Conservation (phyloP, 768 basidiomycete genomes). For the Lyophyllum decastes region DNA sequence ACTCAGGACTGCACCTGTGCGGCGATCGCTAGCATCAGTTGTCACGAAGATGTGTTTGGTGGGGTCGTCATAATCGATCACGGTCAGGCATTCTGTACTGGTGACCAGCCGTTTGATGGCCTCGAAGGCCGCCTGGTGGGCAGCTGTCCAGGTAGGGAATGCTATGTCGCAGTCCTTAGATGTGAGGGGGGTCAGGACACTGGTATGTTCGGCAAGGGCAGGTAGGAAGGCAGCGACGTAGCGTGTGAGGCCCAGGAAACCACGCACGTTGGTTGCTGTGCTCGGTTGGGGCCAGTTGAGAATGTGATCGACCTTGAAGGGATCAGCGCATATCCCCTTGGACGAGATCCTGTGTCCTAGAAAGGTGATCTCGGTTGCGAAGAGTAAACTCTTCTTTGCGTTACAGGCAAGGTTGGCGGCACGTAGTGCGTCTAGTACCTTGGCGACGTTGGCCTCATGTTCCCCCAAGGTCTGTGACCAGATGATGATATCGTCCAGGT, state of each 20-base stretch:
- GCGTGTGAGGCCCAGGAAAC: constrained; percentile 30
- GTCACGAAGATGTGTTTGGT: constrained; percentile 26
- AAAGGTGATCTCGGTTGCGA: constrained; percentile 24
- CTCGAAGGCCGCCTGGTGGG: constrained; percentile 26
- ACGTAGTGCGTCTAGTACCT: constrained; percentile 22
- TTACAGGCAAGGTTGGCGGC: not conserved
- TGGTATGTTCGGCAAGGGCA: not conserved
- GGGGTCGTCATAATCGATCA: constrained; percentile 14
- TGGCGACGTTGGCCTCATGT: constrained; percentile 25
- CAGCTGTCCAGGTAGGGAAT: constrained; percentile 27
- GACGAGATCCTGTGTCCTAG: constrained; percentile 32
- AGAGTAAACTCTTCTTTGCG: not conserved
- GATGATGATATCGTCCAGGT: constrained; percentile 47
- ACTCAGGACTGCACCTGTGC: constrained; percentile 6
- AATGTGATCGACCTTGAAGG: constrained; percentile 26
- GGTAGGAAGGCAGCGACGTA: constrained; percentile 24
- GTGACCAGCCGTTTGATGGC: constrained; percentile 12
- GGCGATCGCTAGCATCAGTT: constrained; percentile 25
- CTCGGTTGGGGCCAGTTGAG: constrained; percentile 30
- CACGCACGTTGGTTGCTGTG: constrained; percentile 25
- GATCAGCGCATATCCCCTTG: constrained; percentile 27
- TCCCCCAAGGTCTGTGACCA: constrained; percentile 39
- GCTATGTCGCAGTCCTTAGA: constrained; percentile 22
- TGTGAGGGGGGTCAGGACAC: constrained; percentile 24
- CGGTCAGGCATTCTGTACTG: constrained; percentile 4